Conservation (phyloP, 2,329 filamentous ascomycete genomes). For the Pseudogymnoascus sp. region DNA sequence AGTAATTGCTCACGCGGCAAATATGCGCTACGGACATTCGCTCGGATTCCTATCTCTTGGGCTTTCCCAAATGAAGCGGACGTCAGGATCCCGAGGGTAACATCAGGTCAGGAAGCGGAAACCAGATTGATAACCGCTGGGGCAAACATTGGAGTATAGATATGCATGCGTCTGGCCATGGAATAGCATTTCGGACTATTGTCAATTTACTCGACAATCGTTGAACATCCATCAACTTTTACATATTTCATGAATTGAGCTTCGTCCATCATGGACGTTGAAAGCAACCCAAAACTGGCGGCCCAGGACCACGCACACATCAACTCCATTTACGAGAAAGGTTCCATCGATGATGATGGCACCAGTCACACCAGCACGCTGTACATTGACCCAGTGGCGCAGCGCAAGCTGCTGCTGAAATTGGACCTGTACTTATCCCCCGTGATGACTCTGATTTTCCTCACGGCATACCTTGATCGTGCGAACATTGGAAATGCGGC, state of each 20-base stretch:
- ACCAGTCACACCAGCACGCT: not conserved
- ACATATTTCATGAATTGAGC: not conserved
- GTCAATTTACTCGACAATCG: not conserved
- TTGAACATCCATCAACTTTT: not conserved
- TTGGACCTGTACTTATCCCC: slow-evolving; percentile 42
- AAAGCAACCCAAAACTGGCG: not conserved
- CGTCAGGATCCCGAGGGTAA: not conserved
- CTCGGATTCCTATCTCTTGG: not conserved
- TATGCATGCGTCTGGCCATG: not conserved
- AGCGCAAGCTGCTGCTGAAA: slow-evolving; percentile 40
- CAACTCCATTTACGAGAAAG: not conserved
- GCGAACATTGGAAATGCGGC: slow-evolving; percentile 40
- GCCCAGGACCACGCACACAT: not conserved
- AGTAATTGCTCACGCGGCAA: not conserved
- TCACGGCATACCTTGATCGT: slow-evolving; percentile 48
- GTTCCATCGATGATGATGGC: not conserved
- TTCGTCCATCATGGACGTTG: not conserved
- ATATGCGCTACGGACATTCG: not conserved
- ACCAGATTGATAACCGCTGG: not conserved
- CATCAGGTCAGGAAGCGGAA: not conserved
- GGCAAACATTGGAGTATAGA: not conserved
- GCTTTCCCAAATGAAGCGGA: not conserved
- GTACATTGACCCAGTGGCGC: slow-evolving; percentile 36
- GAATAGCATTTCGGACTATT: not conserved
- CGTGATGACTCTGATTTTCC: slow-evolving; percentile 48